These are phyloP conservation scores for Ceratobasidium sp. DNA, from an alignment of 1,284 basidiomycete genomes.

Conservation along the genomic window DNA sequence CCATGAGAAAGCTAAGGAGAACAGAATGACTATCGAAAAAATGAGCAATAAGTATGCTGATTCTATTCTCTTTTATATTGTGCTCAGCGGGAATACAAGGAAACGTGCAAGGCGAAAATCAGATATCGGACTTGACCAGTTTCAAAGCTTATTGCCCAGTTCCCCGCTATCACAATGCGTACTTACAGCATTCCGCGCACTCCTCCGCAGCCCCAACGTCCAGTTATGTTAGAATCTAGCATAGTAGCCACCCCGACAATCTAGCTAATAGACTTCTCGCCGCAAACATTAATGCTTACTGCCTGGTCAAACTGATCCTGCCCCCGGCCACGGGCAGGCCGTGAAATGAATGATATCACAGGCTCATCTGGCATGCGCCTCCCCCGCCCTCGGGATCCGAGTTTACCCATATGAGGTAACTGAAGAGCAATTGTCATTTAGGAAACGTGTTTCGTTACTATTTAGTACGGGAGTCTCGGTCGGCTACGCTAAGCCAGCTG, in stretches of 20 bases:
- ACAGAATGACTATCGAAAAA: background rate
- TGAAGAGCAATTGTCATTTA: background rate
- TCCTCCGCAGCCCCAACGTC: background rate
- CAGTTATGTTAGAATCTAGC: background rate
- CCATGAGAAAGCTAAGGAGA: background rate
- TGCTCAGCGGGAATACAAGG: background rate
- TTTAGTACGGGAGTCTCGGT: background rate
- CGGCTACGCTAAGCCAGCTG: background rate
- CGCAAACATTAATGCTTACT: background rate
- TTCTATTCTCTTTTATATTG: background rate
- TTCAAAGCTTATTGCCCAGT: background rate
- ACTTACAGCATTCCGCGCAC: background rate
- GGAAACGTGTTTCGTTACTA: slow-evolving; percentile 16
- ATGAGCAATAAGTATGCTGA: background rate
- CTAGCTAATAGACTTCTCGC: background rate
- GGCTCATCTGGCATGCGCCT: background rate
- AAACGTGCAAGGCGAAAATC: background rate
- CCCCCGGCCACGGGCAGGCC: background rate
- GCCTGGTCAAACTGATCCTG: background rate
- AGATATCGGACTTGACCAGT: background rate
- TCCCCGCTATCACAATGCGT: background rate
- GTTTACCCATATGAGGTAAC: background rate
- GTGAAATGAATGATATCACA: background rate
- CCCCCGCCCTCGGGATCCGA: background rate
- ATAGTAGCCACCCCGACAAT: background rate